Conservation (phyloP, 371 early-diverging fungal species). For the Mortierella sp. region DNA sequence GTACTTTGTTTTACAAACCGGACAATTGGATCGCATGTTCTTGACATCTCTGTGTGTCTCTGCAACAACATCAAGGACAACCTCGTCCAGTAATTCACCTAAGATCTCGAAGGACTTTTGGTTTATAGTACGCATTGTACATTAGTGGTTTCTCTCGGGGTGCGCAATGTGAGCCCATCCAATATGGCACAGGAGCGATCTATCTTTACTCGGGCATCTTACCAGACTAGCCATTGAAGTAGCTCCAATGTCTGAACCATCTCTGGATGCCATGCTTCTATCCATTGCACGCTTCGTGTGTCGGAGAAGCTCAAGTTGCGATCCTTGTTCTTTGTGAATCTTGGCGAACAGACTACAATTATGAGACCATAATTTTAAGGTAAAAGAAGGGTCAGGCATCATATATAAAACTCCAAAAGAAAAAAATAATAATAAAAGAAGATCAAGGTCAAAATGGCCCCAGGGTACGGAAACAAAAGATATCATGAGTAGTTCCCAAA, state of each 20-base stretch:
- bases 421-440: neutral
- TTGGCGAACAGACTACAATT: slow-evolving; percentile 40
- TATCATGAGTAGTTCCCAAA: neutral
- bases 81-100: slow-evolving; percentile 74
- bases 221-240: slow-evolving; percentile 49
- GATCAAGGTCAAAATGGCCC: neutral
- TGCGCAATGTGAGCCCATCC: slow-evolving; percentile 3
- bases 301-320: slow-evolving; percentile 41
- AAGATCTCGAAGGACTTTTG: slow-evolving; percentile 49
- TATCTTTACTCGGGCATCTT: slow-evolving; percentile 10
- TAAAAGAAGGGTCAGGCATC: too few species aligned
- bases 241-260: slow-evolving; percentile 21
- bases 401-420: neutral
- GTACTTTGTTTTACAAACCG: slow-evolving; percentile 78
- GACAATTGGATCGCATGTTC: slow-evolving; percentile 68
- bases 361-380: neutral
- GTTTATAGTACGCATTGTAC: too few species aligned
- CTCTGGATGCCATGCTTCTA: slow-evolving; percentile 32
- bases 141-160: neutral
- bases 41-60: slow-evolving; percentile 76
- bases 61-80: slow-evolving; percentile 73
- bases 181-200: neutral
- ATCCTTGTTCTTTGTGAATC: slow-evolving; percentile 54
- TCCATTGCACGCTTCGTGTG: slow-evolving; percentile 58
- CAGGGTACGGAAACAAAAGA: neutral